phyloP scores from a whole-genome alignment of 371 early-diverging fungal species.

The Circinella minor region DNA sequence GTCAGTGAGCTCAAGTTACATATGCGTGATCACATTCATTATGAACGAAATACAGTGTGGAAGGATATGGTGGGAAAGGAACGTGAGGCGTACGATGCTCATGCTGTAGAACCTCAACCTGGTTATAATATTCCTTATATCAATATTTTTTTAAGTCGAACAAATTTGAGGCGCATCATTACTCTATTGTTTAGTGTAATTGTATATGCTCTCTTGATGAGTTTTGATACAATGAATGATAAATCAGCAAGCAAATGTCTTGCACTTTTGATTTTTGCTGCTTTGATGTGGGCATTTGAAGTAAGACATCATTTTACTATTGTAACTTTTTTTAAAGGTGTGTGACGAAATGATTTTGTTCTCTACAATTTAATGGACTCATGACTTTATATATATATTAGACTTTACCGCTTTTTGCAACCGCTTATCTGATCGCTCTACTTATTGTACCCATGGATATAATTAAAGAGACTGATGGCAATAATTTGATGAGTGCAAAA shows the following conservation, averaged over 20 bases:
- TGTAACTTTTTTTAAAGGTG: no score
- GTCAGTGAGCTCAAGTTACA: slow-evolving; percentile 61
- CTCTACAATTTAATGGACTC: background rate
- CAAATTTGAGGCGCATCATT: slow-evolving; percentile 16
- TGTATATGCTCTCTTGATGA: slow-evolving; percentile 58
- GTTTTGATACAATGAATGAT: slow-evolving; percentile 54
- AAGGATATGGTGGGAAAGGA: slow-evolving; percentile 78
- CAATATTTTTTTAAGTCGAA: slow-evolving; percentile 20
- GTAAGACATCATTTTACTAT: slow-evolving; percentile 21
- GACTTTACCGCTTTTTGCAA: slow-evolving; percentile 76
- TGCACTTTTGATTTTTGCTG: slow-evolving; percentile 62
- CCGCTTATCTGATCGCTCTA: slow-evolving; percentile 76
- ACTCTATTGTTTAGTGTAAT: slow-evolving; percentile 45
- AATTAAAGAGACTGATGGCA: slow-evolving; percentile 54
- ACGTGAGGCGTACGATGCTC: slow-evolving; percentile 53
- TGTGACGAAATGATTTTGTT: no score
- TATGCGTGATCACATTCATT: slow-evolving; percentile 74
- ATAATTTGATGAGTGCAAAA: slow-evolving; percentile 52
- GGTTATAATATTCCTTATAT: slow-evolving; percentile 38
- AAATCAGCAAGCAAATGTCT: slow-evolving; percentile 62
- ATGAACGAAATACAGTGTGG: slow-evolving; percentile 83
- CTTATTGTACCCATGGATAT: slow-evolving; percentile 73
- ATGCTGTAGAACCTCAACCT: slow-evolving; percentile 34
- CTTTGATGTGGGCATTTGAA: slow-evolving; percentile 72
- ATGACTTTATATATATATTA: background rate